phyloP scores from a whole-genome alignment of 352 stramenopile genomes.

The Thalassiosira mediterranea region DNA sequence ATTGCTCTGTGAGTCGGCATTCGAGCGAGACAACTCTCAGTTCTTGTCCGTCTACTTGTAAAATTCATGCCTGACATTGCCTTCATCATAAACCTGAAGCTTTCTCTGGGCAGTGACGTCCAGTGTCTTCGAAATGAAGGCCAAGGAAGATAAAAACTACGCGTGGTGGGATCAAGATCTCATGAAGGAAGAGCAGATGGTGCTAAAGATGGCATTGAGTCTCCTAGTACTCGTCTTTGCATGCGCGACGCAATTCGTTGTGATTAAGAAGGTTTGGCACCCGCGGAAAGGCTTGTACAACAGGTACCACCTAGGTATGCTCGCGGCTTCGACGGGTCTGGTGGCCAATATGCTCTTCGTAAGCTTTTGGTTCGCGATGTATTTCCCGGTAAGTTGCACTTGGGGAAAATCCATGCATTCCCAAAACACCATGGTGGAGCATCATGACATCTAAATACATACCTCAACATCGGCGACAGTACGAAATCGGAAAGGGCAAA shows the following conservation, averaged over 20 bases:
- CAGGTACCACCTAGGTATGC: background rate
- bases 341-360: background rate
- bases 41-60: background rate
- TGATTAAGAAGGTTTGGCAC: background rate
- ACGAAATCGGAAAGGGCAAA: background rate
- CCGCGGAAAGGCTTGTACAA: background rate
- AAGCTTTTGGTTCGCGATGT: no score
- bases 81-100: background rate
- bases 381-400: no score
- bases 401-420: no score
- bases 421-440: no score
- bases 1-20: background rate
- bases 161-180: conserved; percentile 8
- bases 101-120: background rate
- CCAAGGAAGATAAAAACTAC: background rate
- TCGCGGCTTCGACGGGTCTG: background rate
- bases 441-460: no score
- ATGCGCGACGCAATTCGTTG: background rate
- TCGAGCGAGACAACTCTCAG: background rate
- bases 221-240: conserved; percentile 1
- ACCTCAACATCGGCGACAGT: no score
- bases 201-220: conserved; percentile 2
- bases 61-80: background rate
- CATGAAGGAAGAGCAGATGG: conserved; percentile 1
- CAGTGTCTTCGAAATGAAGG: background rate